Percentiles rank a stretch among this genome's conserved stretches.
These are phyloP conservation scores for Cercospora sp. DNA, from an alignment of 2,329 filamentous ascomycete species.

Conservation along the genomic window DNA sequence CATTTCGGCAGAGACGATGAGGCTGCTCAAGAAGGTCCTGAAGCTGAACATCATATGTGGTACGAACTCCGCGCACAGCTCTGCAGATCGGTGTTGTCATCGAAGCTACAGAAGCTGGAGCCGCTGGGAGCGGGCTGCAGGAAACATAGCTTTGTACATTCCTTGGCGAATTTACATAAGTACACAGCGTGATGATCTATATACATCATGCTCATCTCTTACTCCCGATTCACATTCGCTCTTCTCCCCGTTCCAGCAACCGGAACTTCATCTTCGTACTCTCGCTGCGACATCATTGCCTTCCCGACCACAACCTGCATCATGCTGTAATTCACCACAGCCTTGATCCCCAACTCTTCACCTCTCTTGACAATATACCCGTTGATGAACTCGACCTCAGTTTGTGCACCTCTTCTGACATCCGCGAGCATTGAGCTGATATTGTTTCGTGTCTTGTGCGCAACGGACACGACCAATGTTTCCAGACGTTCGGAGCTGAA, in stretches of 20 bases:
- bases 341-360: constrained; percentile 68
- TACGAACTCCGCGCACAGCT: no score
- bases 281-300: constrained; percentile 48
- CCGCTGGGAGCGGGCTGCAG: background rate
- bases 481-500: constrained; percentile 64
- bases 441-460: constrained; percentile 56
- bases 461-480: constrained; percentile 57
- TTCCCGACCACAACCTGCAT: constrained; percentile 73
- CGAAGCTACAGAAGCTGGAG: background rate
- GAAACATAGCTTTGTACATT: background rate
- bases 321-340: constrained; percentile 71
- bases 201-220: background rate
- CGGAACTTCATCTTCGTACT: constrained; percentile 45
- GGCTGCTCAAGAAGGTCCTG: no score
- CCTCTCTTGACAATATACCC: constrained; percentile 81
- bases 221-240: constrained; percentile 19
- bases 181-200: background rate
- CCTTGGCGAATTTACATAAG: background rate
- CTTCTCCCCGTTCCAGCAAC: constrained; percentile 19
- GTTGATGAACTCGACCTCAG: constrained; percentile 82
- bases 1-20: no score
- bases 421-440: constrained; percentile 68
- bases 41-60: no score
- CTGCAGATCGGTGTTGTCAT: no score
- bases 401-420: constrained; percentile 59